Conservation (phyloP, 106 monocot genomes). For the Dendrobium nobile region DNA sequence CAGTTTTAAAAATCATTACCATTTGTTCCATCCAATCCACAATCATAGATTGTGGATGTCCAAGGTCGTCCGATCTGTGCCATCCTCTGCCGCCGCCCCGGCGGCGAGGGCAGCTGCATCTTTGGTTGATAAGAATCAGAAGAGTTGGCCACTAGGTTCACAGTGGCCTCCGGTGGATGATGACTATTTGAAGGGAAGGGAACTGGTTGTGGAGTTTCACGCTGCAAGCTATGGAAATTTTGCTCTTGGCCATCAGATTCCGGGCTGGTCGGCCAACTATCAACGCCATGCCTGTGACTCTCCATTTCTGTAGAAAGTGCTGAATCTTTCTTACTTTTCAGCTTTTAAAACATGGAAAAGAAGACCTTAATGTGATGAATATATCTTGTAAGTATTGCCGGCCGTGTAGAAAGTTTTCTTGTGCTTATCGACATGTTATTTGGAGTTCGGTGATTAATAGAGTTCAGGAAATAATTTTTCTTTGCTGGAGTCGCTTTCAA, state of each 20-base stretch:
- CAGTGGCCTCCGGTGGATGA: background rate
- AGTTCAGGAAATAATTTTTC: background rate
- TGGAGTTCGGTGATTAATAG: too few species aligned
- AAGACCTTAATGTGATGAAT: background rate
- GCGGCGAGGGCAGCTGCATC: conserved; percentile 3
- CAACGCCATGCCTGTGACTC: background rate
- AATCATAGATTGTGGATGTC: background rate
- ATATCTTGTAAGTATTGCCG: background rate
- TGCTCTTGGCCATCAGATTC: background rate
- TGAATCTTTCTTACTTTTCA: background rate
- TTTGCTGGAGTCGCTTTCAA: background rate
- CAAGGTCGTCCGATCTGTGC: conserved; percentile 9
- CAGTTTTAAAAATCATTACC: background rate
- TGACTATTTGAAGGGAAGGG: background rate
- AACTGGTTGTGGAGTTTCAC: background rate
- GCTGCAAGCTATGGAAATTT: background rate
- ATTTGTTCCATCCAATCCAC: background rate
- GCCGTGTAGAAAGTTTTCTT: background rate
- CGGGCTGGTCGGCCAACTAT: conserved; percentile 1
- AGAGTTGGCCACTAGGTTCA: background rate
- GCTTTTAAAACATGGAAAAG: background rate
- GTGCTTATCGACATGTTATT: background rate
- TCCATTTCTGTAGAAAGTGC: background rate
- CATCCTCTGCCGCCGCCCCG: conserved; percentile 4
- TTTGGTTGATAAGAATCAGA: background rate